phyloP scores from a whole-genome alignment of 148 eudicot genomes.

The Persicaria tinctoria region DNA sequence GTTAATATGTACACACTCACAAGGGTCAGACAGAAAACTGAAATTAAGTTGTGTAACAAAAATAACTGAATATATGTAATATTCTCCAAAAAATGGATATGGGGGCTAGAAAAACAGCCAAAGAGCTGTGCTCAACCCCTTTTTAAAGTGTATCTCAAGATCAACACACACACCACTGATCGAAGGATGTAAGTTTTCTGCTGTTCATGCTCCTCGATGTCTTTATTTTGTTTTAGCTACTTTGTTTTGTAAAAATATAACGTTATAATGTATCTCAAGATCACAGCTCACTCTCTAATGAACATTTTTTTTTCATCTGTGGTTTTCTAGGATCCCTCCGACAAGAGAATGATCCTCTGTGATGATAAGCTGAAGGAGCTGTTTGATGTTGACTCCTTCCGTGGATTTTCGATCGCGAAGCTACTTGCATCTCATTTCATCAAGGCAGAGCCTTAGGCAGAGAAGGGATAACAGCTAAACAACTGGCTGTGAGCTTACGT shows the following conservation, averaged over 20 bases:
- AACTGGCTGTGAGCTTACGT: conserved; percentile 1
- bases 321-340: conserved; percentile 37
- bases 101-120: too few species aligned
- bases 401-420: conserved; percentile 31
- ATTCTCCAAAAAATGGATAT: too few species aligned
- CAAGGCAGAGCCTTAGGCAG: conserved; percentile 20
- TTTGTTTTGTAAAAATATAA: background rate
- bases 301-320: background rate
- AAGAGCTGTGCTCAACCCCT: too few species aligned
- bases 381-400: conserved; percentile 26
- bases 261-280: background rate
- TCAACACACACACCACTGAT: too few species aligned
- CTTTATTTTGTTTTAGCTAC: background rate
- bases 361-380: conserved; percentile 36
- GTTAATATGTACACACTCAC: too few species aligned
- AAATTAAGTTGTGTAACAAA: too few species aligned
- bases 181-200: background rate
- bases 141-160: too few species aligned
- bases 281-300: background rate
- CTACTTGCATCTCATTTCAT: conserved; percentile 31
- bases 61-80: too few species aligned
- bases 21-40: too few species aligned
- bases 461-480: background rate
- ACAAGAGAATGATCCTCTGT: conserved; percentile 33
- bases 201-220: background rate